Base-by-base conservation (phyloP, 2,329 filamentous ascomycete species). In the Parascedosporium putredinis region DNA sequence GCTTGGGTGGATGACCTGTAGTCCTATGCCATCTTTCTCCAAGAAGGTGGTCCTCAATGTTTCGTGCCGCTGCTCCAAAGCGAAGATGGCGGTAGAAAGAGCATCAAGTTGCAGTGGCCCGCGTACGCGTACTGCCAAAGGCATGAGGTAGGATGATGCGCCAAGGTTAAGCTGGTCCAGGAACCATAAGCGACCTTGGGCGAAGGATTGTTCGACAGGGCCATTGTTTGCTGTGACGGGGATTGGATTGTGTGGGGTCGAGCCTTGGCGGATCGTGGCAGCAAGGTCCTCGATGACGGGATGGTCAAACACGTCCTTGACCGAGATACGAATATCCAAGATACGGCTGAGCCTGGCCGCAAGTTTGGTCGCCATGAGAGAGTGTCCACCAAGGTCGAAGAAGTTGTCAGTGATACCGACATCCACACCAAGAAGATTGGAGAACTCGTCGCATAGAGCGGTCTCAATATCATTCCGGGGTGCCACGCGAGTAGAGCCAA, bases 381-480 rank as follows among this genome's bases (percentile, higher is more conserved):
- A 76, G 59, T 76, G 73, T 5, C 74, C 72, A 1, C 71, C 72
- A 1, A 74, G 61, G 1, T 61, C 62, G 57, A 75, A 72, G 62
- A 75, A 75, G 58, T 65, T 68, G 55, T 69, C 68, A 8, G 64
- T 58, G 1, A 61, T 57, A 8, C 62, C 62, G 9, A 70, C 53
- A 3, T 64, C 59, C 5, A 54, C 23, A 6, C 25, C n/a, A 16
- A 72, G 60, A 1, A 71, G 57, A 40, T 60, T 60, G 29, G 52
- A 46, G 69, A 69, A 73, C 10, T 67, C 56, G 6, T 56, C 54
- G 8, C 64, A 60, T 1, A 71, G 55, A 8, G 63, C 61, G 50
- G 62, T 62, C 53, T 72, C 68, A 52, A 60, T 58, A 3, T 60
- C 58, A 0, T 65, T 68, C 29, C 64, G 60, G 1, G 68, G 66